phyloP scores from a whole-genome alignment of 164 flowering plant genomes.

The grape (Vitis vinifera) region ASM3070453v1 NC_081817.1:1998501-1999000 shows the following conservation, averaged over 20 bases:
- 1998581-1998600: no score
- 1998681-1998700: no score
- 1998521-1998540: background rate
- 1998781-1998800: no score
- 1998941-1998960: conserved; percentile 71
- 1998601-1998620: no score
- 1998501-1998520: background rate
- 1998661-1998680: no score
- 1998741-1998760: no score
- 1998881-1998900: conserved; percentile 68
- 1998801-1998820: background rate
- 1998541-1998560: background rate
- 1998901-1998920: conserved; percentile 78
- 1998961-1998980: conserved; percentile 17
- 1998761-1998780: no score
- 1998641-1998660: no score
- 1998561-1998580: background rate
- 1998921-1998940: conserved; percentile 61
- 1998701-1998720: no score
- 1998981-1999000: no score
- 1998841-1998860: conserved; percentile 71
- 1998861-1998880: conserved; percentile 67
- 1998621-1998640: no score
- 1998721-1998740: no score
- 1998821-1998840: background rate